These are phyloP conservation scores for Serendipita sp. DNA, from an alignment of 768 basidiomycete genomes.

Conservation along the genomic window DNA sequence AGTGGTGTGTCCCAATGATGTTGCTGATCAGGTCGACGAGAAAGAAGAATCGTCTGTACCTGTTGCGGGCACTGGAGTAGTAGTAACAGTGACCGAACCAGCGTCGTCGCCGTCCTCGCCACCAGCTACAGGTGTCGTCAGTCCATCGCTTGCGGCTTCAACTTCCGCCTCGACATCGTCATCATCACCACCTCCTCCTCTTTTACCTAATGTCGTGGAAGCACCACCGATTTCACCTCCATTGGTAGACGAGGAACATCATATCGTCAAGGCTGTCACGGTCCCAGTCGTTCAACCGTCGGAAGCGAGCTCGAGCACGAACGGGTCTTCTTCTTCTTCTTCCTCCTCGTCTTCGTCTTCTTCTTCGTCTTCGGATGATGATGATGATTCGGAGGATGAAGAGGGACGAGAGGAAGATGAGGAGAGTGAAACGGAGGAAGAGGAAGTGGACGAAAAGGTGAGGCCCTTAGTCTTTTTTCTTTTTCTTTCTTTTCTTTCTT, in stretches of 20 bases:
- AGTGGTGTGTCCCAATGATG: too few species aligned
- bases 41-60: too few species aligned
- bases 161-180: too few species aligned
- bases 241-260: neutral
- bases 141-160: too few species aligned
- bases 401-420: neutral
- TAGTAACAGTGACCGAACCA: too few species aligned
- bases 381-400: conserved; percentile 2
- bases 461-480: neutral
- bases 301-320: neutral
- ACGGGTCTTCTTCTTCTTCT: neutral
- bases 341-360: too few species aligned
- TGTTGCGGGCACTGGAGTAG: too few species aligned
- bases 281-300: neutral
- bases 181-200: too few species aligned
- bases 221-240: neutral
- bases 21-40: too few species aligned
- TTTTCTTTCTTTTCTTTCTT: neutral
- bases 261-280: conserved; percentile 1
- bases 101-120: too few species aligned
- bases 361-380: neutral
- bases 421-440: neutral
- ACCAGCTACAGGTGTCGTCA: too few species aligned
- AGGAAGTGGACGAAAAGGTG: neutral
- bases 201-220: too few species aligned